A percentile compares a stretch with the other conserved stretches of the same genome.
These are phyloP conservation scores for Globisporangium mamillatum DNA, from an alignment of 352 stramenopile genomes.

Conservation along the genomic window DNA sequence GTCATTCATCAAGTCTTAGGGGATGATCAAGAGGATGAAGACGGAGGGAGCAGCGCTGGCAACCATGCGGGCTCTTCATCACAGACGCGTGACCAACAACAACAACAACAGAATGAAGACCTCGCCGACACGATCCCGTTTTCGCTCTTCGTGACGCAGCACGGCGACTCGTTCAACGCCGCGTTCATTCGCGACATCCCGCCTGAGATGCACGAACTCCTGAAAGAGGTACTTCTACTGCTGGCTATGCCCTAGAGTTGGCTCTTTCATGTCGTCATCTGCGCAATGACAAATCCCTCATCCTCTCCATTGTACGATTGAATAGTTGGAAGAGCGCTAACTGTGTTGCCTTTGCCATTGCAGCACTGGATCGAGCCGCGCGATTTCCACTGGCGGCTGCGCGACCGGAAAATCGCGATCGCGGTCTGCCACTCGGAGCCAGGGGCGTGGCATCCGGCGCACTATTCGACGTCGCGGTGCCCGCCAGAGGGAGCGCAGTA, in stretches of 20 bases:
- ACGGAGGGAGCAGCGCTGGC: not conserved
- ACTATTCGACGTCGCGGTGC: constrained; percentile 70
- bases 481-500: constrained; percentile 49
- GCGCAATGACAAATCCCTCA: not conserved
- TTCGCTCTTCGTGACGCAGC: constrained; percentile 57
- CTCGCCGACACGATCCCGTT: constrained; percentile 26
- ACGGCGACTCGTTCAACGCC: constrained; percentile 66
- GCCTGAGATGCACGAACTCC: constrained; percentile 36
- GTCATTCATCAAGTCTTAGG: not conserved
- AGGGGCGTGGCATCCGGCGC: constrained; percentile 85
- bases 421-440: constrained; percentile 92
- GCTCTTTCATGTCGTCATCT: not conserved
- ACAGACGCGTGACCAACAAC: not conserved
- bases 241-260: not conserved
- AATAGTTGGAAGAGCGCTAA: constrained; percentile 5
- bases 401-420: constrained; percentile 41
- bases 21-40: not conserved
- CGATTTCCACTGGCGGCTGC: constrained; percentile 60
- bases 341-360: not conserved
- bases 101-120: too few species aligned
- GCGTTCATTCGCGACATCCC: constrained; percentile 63
- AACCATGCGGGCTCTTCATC: constrained; percentile 2
- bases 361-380: constrained; percentile 75
- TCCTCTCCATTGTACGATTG: constrained; percentile 2
- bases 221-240: constrained; percentile 32